Percentiles rank a stretch among this genome's conserved stretches.
phyloP scores from a whole-genome alignment of 2,329 filamentous ascomycete genomes.

The Paecilomyces formosus region DNA sequence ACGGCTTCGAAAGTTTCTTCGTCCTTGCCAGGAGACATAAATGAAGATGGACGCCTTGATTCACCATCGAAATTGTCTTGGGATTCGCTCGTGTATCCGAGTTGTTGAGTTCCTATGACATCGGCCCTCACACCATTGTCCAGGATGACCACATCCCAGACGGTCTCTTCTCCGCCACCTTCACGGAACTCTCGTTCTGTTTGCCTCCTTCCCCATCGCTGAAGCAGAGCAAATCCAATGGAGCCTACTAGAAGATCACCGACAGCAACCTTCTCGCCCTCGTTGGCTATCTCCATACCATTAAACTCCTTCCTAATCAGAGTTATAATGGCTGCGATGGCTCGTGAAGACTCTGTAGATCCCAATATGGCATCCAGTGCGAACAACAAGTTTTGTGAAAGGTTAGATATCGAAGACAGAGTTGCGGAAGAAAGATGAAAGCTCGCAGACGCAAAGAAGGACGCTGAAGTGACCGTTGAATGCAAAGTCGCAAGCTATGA shows the following conservation, averaged over 20 bases:
- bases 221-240: constrained; percentile 38
- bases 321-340: constrained; percentile 41
- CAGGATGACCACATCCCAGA: constrained; percentile 43
- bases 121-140: constrained; percentile 40
- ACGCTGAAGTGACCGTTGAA: constrained; percentile 38
- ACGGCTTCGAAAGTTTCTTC: constrained; percentile 33
- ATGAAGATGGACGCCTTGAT: constrained; percentile 49
- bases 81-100: constrained; percentile 22
- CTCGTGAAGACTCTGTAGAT: constrained; percentile 42
- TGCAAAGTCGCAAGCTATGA: constrained; percentile 35
- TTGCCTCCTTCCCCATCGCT: constrained; percentile 39
- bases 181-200: constrained; percentile 34
- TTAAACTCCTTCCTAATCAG: constrained; percentile 39
- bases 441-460: constrained; percentile 40
- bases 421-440: constrained; percentile 40
- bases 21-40: constrained; percentile 29
- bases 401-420: constrained; percentile 33
- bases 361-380: constrained; percentile 41
- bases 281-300: constrained; percentile 23
- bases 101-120: constrained; percentile 35
- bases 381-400: constrained; percentile 38
- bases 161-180: constrained; percentile 34
- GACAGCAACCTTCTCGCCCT: constrained; percentile 33
- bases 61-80: constrained; percentile 39
- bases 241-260: constrained; percentile 37